Evolutionary conservation across 805 yeast genomes (phyloP), one percentile per base, ranked within the genome.

Genomic region (Saccharomyces jurei): DNA sequence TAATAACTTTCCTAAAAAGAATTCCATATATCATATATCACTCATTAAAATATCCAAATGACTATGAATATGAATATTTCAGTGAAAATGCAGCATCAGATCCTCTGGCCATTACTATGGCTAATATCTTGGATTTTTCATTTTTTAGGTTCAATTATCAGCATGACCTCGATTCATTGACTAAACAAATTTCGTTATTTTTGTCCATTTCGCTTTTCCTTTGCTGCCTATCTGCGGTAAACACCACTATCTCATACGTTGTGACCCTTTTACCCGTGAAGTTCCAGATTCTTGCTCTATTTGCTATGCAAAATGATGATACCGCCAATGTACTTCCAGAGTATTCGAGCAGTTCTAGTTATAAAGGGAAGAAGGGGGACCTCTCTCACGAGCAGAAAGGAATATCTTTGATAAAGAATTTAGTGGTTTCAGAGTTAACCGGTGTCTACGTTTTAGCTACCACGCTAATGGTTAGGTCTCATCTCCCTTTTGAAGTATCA

Each of bases 141-240:
- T 52, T 70, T 21, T 66, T 69, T 49, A 58, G 62, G n/a, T 66
- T 67, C 50, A 58, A 65, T 46, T 60, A 69, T 11, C 67, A 72
- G 32, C 67, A 70, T 41, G 74, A 73, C 49, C 64, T 73, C 21
- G 74, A 73, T 25, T 64, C 72, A 3, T 57, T 73, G 1, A 62
- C 71, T 4, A 74, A 67, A 52, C 75, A 71, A 51, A 60, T 74
- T 14, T 73, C 76, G 48, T 75, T 85, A 55, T 58, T 81, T 2
- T 63, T 85, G 14, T 81, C 88, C 0, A 81, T 84, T 10, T 75
- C 78, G 14, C 71, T 86, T 52, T 85, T 86, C 60, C 62, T 80
- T 0, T 77, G 86, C 55, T 82, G 89, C 1, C 77, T 86, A 60
- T 82, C 86, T 27, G 84, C 84, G 53, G 90, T 86, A 1, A 66